phyloP scores from a whole-genome alignment of 2,329 filamentous ascomycete genomes.

The Corniculantispora saksenae region DNA sequence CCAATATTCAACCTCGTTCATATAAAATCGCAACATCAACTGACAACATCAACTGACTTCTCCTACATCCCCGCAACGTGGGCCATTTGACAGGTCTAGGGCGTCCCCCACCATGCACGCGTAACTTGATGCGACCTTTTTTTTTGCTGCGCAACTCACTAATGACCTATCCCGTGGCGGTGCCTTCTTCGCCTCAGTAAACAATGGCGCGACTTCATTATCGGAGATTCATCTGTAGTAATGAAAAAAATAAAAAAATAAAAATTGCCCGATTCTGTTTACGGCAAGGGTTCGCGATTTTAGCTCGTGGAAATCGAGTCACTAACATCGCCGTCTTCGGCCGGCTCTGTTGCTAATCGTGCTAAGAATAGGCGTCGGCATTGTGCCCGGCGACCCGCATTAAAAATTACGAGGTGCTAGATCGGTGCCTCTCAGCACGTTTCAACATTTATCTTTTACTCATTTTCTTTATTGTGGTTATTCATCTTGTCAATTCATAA shows the following conservation, averaged over 20 bases:
- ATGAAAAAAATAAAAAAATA: no score
- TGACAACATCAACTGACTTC: background rate
- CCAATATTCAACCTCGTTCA: no score
- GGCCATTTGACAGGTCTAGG: constrained; percentile 1
- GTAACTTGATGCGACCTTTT: background rate
- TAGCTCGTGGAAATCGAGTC: background rate
- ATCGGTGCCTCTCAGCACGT: background rate
- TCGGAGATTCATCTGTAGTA: no score
- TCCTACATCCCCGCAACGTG: background rate
- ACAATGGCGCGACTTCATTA: no score
- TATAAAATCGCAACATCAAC: no score
- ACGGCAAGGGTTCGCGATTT: background rate
- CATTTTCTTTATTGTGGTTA: background rate
- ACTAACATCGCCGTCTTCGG: constrained; percentile 10
- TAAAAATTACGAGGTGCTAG: constrained; percentile 2
- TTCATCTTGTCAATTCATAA: background rate
- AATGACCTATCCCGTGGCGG: no score
- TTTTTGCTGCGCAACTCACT: no score
- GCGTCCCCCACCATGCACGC: background rate
- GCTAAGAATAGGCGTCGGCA: background rate
- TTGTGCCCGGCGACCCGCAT: constrained; percentile 14
- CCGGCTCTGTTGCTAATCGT: background rate
- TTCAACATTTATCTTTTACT: background rate
- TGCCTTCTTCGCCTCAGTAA: no score
- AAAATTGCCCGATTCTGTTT: background rate